Percentiles rank a stretch among this genome's conserved stretches.
These are phyloP conservation scores for Leccinellum rugosiceps DNA, from an alignment of 768 basidiomycete species.

Conservation along the genomic window DNA sequence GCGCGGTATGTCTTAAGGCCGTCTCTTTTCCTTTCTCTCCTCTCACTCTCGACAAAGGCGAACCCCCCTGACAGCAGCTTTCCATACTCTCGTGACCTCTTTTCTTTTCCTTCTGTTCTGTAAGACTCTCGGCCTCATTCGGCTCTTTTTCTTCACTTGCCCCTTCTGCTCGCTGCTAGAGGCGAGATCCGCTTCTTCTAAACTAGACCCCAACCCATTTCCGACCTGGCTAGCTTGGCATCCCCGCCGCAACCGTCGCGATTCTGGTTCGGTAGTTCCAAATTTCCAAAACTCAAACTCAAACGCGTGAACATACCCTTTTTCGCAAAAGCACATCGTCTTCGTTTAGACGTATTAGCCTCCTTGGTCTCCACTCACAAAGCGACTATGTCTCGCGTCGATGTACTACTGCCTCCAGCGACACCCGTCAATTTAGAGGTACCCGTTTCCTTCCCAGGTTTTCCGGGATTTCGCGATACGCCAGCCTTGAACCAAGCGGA, in stretches of 20 bases:
- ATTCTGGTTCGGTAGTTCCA: conserved; percentile 69
- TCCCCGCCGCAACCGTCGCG: conserved; percentile 62
- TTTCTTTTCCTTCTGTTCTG: conserved; percentile 9
- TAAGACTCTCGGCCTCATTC: neutral
- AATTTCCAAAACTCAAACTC: conserved; percentile 32
- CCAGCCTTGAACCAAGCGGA: conserved; percentile 11
- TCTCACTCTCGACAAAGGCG: conserved; percentile 45
- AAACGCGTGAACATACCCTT: conserved; percentile 24
- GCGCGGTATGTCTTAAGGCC: conserved; percentile 51
- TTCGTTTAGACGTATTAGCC: conserved; percentile 26
- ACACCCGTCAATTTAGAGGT: conserved; percentile 28
- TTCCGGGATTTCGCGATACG: conserved; percentile 23
- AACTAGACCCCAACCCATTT: conserved; percentile 40
- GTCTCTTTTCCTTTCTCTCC: conserved; percentile 3
- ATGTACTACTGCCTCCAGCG: conserved; percentile 38
- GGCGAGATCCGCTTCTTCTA: conserved; percentile 66
- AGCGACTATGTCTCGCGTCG: conserved; percentile 55
- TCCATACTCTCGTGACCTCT: conserved; percentile 4
- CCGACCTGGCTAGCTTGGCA: conserved; percentile 62
- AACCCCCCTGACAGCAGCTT: conserved; percentile 67
- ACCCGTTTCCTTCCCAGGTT: conserved; percentile 30
- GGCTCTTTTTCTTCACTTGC: conserved; percentile 57
- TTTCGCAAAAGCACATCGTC: conserved; percentile 24
- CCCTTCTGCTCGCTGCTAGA: conserved; percentile 30
- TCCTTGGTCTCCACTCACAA: conserved; percentile 20